These are phyloP conservation scores for Ceratocystis papillata DNA, from an alignment of 2,329 filamentous ascomycete species.

Conservation along the genomic window DNA sequence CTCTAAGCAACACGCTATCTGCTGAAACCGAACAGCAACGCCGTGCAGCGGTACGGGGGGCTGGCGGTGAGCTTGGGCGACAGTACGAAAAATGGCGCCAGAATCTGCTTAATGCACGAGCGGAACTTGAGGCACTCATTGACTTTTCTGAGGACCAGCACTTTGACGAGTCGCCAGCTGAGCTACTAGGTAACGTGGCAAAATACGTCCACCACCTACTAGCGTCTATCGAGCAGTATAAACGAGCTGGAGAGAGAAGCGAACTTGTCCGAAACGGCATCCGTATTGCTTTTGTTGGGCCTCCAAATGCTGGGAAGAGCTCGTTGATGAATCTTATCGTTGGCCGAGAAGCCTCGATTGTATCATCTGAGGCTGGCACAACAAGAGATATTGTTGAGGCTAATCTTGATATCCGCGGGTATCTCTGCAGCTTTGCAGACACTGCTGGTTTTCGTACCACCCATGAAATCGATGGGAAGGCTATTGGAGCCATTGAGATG, in stretches of 20 bases:
- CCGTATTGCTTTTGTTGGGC: slow-evolving; percentile 72
- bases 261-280: slow-evolving; percentile 81
- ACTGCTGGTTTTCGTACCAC: slow-evolving; percentile 71
- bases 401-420: slow-evolving; percentile 77
- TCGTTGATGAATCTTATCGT: slow-evolving; percentile 84
- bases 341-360: slow-evolving; percentile 87
- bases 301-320: slow-evolving; percentile 91
- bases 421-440: slow-evolving; percentile 86
- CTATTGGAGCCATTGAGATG: slow-evolving; percentile 64
- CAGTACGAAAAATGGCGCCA: slow-evolving; percentile 77
- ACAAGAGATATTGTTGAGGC: slow-evolving; percentile 91
- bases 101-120: slow-evolving; percentile 66
- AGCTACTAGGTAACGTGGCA: slow-evolving; percentile 60
- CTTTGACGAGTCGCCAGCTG: slow-evolving; percentile 74
- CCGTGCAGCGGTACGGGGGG: slow-evolving; percentile 69
- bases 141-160: slow-evolving; percentile 97
- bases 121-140: slow-evolving; percentile 88
- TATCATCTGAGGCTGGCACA: slow-evolving; percentile 84
- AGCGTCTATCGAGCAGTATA: slow-evolving; percentile 54
- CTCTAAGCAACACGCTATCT: slow-evolving; percentile 50
- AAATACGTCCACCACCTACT: slow-evolving; percentile 52
- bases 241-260: slow-evolving; percentile 65
- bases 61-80: slow-evolving; percentile 55
- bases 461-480: slow-evolving; percentile 22
- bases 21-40: slow-evolving; percentile 88